Evolutionary conservation across 306 rosid species (phyloP).

Genomic region (Abrus precatorius): DNA sequence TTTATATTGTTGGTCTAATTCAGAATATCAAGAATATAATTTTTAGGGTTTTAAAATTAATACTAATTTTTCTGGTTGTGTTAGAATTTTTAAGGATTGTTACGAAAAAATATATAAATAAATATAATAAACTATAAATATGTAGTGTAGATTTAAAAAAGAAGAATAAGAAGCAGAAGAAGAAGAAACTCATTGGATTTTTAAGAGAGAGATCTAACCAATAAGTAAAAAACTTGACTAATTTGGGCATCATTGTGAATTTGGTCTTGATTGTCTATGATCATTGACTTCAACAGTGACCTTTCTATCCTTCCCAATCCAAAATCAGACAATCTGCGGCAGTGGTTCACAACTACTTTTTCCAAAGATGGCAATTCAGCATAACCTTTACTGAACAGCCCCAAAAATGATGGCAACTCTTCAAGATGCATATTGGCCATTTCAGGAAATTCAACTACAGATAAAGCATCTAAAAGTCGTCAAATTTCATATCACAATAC

Average conservation of each 20-base stretch:
- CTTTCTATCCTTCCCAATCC: background rate
- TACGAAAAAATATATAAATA: no score
- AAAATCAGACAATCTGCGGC: background rate
- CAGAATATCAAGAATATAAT: no score
- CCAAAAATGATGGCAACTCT: background rate
- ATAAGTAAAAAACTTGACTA: background rate
- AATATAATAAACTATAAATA: no score
- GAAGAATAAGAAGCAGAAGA: no score
- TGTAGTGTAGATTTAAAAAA: no score
- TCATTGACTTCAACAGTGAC: background rate
- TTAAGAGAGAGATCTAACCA: background rate
- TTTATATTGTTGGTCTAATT: no score
- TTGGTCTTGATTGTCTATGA: background rate
- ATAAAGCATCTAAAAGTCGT: no score
- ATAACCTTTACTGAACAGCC: background rate
- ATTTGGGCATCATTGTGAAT: background rate
- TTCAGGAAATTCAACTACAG: background rate
- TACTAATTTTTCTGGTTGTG: no score
- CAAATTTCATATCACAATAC: no score
- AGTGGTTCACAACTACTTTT: background rate
- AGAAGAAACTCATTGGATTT: no score
- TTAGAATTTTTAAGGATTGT: no score
- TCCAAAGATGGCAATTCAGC: background rate
- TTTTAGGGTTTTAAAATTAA: no score
- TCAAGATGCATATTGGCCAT: background rate